Percentiles rank a stretch among this genome's conserved stretches.
These are phyloP conservation scores for Gossypium davidsonii DNA, from an alignment of 441 rosid genomes.

Conservation along the genomic window DNA sequence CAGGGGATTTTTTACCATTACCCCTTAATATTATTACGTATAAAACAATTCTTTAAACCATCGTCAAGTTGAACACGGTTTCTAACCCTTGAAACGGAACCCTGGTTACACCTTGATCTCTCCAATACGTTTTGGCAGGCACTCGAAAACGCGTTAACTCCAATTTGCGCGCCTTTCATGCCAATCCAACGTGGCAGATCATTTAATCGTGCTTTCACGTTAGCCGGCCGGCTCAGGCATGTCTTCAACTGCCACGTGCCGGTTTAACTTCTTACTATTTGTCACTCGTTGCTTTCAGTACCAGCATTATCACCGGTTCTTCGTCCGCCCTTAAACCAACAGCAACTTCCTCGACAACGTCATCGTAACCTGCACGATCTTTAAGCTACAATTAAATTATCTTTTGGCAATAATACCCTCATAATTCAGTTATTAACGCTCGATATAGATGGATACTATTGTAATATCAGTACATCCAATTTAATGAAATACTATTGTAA, in stretches of 20 bases:
- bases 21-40: too few relatives aligned
- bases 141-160: conserved; percentile 12
- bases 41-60: conserved; percentile 15
- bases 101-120: not conserved
- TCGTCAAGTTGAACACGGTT: conserved; percentile 6
- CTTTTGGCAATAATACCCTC: not conserved
- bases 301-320: not conserved
- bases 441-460: not conserved
- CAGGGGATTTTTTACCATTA: too few relatives aligned
- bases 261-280: not conserved
- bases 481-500: not conserved
- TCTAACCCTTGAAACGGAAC: not conserved
- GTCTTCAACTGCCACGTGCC: conserved; percentile 10
- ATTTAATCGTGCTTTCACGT: conserved; percentile 3
- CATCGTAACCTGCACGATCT: not conserved
- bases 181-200: conserved; percentile 4
- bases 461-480: not conserved
- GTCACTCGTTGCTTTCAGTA: not conserved
- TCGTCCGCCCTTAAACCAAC: not conserved
- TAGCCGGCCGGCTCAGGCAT: conserved; percentile 2
- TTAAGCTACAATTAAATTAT: not conserved
- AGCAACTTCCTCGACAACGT: conserved; percentile 4
- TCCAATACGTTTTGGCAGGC: not conserved
- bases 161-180: conserved; percentile 9
- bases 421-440: not conserved